These are phyloP conservation scores for Toxoplasma gondii DNA, from an alignment of 169 alveolate genomes.

Conservation along the genomic window DNA sequence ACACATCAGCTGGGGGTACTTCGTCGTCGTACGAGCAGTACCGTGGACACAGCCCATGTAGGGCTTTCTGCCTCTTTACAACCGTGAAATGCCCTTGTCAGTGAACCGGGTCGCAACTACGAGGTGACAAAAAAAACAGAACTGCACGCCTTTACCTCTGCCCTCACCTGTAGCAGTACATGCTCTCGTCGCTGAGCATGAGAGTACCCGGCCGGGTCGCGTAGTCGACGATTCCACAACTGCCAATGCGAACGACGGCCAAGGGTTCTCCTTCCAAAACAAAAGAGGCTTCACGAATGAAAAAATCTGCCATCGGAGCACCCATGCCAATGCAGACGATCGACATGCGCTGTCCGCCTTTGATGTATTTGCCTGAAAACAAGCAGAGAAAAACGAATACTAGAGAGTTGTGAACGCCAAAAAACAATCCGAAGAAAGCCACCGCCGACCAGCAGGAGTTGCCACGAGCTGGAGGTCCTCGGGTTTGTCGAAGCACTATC, in stretches of 20 bases:
- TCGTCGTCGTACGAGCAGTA: no score
- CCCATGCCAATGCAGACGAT: constrained; percentile 75
- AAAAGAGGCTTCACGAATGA: constrained; percentile 70
- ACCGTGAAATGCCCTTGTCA: no score
- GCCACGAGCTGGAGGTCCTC: no score
- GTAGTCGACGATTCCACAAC: constrained; percentile 8
- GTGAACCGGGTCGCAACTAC: no score
- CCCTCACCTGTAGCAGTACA: constrained; percentile 21
- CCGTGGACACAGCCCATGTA: no score
- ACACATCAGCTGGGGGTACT: no score
- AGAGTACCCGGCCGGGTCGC: constrained; percentile 18
- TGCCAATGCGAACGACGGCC: constrained; percentile 73
- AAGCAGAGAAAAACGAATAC: background rate
- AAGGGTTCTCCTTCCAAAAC: constrained; percentile 64
- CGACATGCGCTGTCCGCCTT: constrained; percentile 48
- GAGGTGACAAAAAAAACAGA: background rate
- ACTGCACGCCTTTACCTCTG: background rate
- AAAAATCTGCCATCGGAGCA: constrained; percentile 73
- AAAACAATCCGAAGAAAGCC: background rate
- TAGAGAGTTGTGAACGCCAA: background rate
- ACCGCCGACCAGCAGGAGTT: background rate
- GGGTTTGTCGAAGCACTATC: no score
- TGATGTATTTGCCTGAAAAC: constrained; percentile 49
- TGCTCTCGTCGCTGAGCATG: constrained; percentile 7
- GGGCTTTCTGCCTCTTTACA: no score